A percentile compares a stretch with the other conserved stretches of the same genome.
Conservation (phyloP, 2,329 filamentous ascomycete species). For the Zymoseptoria crescenta region DNA sequence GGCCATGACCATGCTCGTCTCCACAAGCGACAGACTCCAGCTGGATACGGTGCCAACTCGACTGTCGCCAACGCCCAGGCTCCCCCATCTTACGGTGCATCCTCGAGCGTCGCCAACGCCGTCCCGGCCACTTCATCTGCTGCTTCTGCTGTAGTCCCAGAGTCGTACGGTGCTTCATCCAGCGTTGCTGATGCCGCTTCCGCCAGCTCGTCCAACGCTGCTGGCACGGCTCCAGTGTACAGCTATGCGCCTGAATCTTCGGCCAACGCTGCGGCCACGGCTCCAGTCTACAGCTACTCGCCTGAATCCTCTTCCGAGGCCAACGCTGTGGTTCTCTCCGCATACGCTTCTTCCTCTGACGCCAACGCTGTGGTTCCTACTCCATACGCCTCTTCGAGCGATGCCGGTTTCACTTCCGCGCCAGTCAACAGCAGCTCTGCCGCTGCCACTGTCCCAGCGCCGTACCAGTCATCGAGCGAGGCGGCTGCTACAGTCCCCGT, state of each 20-base stretch:
- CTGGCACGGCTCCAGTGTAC: neutral
- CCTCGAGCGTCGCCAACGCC: slow-evolving; percentile 1
- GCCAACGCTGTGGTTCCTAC: neutral
- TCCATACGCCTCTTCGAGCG: neutral
- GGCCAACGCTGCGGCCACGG: neutral
- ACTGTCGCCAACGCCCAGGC: slow-evolving; percentile 3
- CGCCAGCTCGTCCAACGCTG: neutral
- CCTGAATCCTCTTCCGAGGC: neutral
- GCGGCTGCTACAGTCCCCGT: neutral
- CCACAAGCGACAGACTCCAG: slow-evolving; percentile 16
- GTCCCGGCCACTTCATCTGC: slow-evolving; percentile 14
- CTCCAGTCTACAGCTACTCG: neutral
- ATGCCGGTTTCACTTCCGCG: neutral
- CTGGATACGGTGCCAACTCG: slow-evolving; percentile 3
- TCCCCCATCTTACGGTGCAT: neutral
- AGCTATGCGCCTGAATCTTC: neutral
- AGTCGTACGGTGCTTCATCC: neutral
- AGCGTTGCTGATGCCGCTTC: neutral
- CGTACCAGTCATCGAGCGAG: neutral
- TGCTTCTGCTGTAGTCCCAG: neutral
- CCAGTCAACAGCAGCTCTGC: neutral
- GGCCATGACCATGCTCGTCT: slow-evolving; percentile 20
- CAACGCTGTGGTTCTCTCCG: neutral
- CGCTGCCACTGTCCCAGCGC: neutral
- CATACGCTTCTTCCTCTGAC: neutral